These are phyloP conservation scores for Cryptosporidium canis DNA, from an alignment of 169 alveolate genomes.

Conservation along the genomic window DNA sequence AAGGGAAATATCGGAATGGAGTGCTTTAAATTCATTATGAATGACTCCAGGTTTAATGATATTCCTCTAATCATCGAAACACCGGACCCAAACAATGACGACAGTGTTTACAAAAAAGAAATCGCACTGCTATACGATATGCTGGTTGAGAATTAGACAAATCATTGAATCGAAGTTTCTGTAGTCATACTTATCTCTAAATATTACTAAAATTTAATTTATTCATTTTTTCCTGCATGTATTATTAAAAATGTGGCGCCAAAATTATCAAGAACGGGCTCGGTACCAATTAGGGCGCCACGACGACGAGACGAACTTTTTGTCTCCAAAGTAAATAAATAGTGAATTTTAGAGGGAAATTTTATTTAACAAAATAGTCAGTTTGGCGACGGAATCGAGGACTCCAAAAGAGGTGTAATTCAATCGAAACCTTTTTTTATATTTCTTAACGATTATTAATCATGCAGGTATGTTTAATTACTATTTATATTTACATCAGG, in stretches of 20 bases:
- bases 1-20: constrained; percentile 87
- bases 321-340: not conserved
- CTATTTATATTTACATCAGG: not conserved
- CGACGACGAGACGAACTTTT: not conserved
- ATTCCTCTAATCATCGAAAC: constrained; percentile 89
- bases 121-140: constrained; percentile 69
- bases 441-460: not conserved
- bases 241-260: not conserved
- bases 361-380: not conserved
- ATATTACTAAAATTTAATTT: not conserved
- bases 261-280: not conserved
- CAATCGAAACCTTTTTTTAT: not conserved
- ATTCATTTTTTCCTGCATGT: not conserved
- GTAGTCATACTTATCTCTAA: not conserved
- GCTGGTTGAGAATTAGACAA: not conserved
- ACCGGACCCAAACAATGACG: constrained; percentile 85
- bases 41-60: constrained; percentile 82
- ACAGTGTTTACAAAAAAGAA: constrained; percentile 83
- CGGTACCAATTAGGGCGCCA: not conserved
- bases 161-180: not conserved
- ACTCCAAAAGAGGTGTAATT: not conserved
- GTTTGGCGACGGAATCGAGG: not conserved
- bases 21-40: constrained; percentile 86
- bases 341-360: not conserved
- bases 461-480: constrained; percentile 51